Conservation (phyloP, 495 filamentous ascomycete species). For the Lasiosphaeriaceae sp. region DNA sequence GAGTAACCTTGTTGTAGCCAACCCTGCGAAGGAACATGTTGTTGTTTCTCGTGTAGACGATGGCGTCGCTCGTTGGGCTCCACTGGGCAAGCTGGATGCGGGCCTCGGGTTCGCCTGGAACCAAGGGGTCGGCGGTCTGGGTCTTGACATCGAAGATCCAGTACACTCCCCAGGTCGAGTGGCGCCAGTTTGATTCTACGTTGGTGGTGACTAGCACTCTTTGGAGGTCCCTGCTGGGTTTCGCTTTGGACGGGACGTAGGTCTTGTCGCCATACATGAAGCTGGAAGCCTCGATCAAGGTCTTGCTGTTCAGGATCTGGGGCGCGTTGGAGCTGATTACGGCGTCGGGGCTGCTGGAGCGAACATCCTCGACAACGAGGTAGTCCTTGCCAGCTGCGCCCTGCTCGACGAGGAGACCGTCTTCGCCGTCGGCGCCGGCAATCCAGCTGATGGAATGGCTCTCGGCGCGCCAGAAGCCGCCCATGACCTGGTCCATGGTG, state of each 20-base stretch:
- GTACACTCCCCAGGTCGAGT: slow-evolving; percentile 79
- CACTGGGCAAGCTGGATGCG: slow-evolving; percentile 82
- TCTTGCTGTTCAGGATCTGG: slow-evolving; percentile 47
- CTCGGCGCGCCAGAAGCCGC: slow-evolving; percentile 63
- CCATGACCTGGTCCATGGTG: slow-evolving; percentile 75
- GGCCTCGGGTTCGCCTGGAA: slow-evolving; percentile 61
- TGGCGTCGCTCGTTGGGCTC: slow-evolving; percentile 80
- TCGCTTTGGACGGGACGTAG: slow-evolving; percentile 54
- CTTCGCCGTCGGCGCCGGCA: slow-evolving; percentile 75
- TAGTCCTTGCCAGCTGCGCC: slow-evolving; percentile 58
- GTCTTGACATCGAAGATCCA: slow-evolving; percentile 92
- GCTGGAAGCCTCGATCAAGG: slow-evolving; percentile 65
- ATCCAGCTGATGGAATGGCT: slow-evolving; percentile 84
- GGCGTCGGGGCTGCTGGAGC: slow-evolving; percentile 38
- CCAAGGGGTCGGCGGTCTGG: slow-evolving; percentile 73
- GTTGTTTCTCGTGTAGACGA: slow-evolving; percentile 83
- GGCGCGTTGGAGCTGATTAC: slow-evolving; percentile 28
- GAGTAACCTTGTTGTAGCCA: slow-evolving; percentile 47
- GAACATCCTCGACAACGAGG: slow-evolving; percentile 83
- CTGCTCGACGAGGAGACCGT: slow-evolving; percentile 75
- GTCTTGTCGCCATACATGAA: slow-evolving; percentile 56
- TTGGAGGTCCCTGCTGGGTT: slow-evolving; percentile 78
- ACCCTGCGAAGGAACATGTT: slow-evolving; percentile 82
- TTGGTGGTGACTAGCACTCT: slow-evolving; percentile 78
- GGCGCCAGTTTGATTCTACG: slow-evolving; percentile 72